Conservation (phyloP, 768 basidiomycete genomes). For the Pleurotus djamor region DNA sequence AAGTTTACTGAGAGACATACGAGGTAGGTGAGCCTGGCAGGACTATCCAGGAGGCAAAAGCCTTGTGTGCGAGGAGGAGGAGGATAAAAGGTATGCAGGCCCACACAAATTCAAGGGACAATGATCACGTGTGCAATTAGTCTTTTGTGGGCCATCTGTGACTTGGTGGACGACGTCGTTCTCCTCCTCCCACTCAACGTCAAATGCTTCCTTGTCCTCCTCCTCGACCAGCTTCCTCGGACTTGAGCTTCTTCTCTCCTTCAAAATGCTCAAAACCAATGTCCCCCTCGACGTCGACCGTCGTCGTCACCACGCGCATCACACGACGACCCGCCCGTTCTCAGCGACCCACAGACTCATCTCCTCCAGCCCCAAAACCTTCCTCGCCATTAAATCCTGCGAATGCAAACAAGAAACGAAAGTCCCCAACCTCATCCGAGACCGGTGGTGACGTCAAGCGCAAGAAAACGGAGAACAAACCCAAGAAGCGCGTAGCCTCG, state of each 20-base stretch:
- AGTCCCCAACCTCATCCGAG: constrained; percentile 22
- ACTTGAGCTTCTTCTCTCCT: constrained; percentile 28
- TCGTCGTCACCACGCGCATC: constrained; percentile 29
- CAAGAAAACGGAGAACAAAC: constrained; percentile 35
- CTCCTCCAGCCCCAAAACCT: constrained; percentile 17
- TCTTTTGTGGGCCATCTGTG: too few species aligned
- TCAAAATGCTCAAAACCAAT: constrained; percentile 22
- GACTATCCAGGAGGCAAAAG: background rate
- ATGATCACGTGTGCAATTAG: background rate
- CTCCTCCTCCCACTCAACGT: constrained; percentile 4
- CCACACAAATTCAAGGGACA: background rate
- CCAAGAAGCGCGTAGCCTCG: constrained; percentile 27
- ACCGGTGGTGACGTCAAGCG: constrained; percentile 24
- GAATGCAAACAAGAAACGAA: constrained; percentile 27
- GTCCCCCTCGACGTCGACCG: constrained; percentile 25
- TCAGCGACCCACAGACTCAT: constrained; percentile 13
- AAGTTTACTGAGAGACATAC: too few species aligned
- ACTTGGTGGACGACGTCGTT: background rate
- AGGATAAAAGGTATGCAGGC: background rate
- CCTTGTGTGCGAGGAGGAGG: background rate
- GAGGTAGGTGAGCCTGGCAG: background rate
- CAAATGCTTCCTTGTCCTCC: constrained; percentile 18
- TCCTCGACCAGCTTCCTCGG: constrained; percentile 18
- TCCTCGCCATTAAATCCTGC: constrained; percentile 25
- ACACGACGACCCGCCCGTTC: constrained; percentile 18